phyloP scores from a whole-genome alignment of 495 filamentous ascomycete genomes.

The Cudoniella acicularis region DNA sequence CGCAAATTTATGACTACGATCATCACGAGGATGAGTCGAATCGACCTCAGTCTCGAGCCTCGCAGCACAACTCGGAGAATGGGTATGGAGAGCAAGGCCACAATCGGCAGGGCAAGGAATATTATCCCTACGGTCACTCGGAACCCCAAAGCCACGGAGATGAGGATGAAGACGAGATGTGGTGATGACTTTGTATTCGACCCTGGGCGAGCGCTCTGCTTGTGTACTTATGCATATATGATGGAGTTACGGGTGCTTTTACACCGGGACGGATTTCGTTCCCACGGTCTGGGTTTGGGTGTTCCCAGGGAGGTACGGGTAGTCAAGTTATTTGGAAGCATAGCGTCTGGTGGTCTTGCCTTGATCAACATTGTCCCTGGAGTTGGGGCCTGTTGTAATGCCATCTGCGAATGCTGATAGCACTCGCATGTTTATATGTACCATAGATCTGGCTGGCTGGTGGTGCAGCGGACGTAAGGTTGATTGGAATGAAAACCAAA shows the following conservation, averaged over 20 bases:
- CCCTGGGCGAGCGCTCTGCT: neutral
- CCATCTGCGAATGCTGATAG: constrained; percentile 9
- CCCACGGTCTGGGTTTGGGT: constrained; percentile 9
- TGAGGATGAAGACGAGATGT: constrained; percentile 28
- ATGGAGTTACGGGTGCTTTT: constrained; percentile 24
- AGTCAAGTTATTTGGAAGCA: constrained; percentile 25
- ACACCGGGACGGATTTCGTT: constrained; percentile 13
- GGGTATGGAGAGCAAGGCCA: constrained; percentile 33
- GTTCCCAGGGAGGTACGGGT: constrained; percentile 5
- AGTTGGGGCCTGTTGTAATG: constrained; percentile 11
- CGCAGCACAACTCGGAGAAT: constrained; percentile 48
- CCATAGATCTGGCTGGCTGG: constrained; percentile 9
- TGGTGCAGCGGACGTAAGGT: neutral
- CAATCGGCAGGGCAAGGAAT: constrained; percentile 21
- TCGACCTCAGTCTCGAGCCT: constrained; percentile 48
- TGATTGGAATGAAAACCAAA: constrained; percentile 6
- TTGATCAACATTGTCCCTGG: neutral
- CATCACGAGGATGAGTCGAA: constrained; percentile 44
- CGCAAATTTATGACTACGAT: constrained; percentile 56
- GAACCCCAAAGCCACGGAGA: constrained; percentile 15
- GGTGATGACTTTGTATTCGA: constrained; percentile 17
- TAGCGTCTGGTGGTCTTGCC: constrained; percentile 20
- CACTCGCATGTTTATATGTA: constrained; percentile 19
- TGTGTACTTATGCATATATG: constrained; percentile 26
- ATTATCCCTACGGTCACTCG: constrained; percentile 20